Percentiles rank a stretch among this genome's conserved stretches.
These are phyloP conservation scores for Kwoniella botswanensis DNA, from an alignment of 768 basidiomycete species.

Conservation along the genomic window DNA sequence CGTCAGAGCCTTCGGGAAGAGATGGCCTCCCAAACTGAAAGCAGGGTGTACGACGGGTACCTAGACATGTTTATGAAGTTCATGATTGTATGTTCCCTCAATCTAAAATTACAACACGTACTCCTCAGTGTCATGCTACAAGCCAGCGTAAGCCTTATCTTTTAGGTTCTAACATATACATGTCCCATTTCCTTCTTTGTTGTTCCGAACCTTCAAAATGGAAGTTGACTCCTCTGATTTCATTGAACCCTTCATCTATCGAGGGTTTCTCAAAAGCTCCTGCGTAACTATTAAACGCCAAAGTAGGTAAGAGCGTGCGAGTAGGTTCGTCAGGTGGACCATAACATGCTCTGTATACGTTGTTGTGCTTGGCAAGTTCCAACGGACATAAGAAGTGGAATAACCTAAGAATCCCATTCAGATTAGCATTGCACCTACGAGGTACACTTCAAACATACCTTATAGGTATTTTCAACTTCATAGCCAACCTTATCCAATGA, in stretches of 20 bases:
- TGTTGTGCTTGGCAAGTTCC: slow-evolving; percentile 93
- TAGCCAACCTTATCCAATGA: slow-evolving; percentile 72
- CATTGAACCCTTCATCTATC: slow-evolving; percentile 73
- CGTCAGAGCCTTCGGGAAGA: too few relatives aligned
- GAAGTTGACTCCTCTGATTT: slow-evolving; percentile 80
- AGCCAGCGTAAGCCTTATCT: slow-evolving; percentile 6
- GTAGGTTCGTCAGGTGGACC: slow-evolving; percentile 38
- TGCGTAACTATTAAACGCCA: slow-evolving; percentile 51
- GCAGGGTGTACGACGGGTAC: too few relatives aligned
- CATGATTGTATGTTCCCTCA: background rate
- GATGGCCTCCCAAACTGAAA: too few relatives aligned
- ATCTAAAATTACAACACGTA: background rate
- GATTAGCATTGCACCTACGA: slow-evolving; percentile 1
- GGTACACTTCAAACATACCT: slow-evolving; percentile 61
- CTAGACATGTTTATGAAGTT: background rate
- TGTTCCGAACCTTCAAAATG: slow-evolving; percentile 76
- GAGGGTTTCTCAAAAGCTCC: slow-evolving; percentile 66
- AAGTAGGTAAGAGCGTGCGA: slow-evolving; percentile 44
- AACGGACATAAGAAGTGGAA: slow-evolving; percentile 74
- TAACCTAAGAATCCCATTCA: slow-evolving; percentile 63
- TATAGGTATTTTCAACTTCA: slow-evolving; percentile 63
- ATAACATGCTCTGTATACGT: slow-evolving; percentile 76
- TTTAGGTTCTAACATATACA: slow-evolving; percentile 67
- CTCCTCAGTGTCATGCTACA: background rate
- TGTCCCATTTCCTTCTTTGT: slow-evolving; percentile 73